Conservation (phyloP, 441 rosid genomes). For the Euphorbia schlechtendalii region DNA sequence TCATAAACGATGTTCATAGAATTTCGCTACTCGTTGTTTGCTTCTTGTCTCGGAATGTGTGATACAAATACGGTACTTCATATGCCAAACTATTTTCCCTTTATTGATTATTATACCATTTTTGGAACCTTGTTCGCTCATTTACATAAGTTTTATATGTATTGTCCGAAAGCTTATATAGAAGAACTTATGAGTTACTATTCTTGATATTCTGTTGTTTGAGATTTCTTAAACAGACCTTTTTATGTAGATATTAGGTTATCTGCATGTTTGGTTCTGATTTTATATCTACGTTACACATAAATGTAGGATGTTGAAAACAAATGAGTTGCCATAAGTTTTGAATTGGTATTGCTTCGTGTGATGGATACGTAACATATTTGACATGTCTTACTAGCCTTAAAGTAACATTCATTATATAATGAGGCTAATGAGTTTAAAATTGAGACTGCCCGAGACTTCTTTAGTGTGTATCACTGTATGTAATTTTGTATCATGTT, state of each 20-base stretch:
- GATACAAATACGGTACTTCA: background rate
- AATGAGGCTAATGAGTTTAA: background rate
- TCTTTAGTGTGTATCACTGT: background rate
- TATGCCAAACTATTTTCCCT: background rate
- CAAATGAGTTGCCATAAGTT: background rate
- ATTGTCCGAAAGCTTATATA: background rate
- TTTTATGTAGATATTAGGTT: background rate
- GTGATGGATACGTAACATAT: background rate
- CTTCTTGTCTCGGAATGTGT: constrained; percentile 5
- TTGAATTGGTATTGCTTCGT: background rate
- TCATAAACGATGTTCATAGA: background rate
- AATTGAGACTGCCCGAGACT: background rate
- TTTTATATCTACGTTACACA: background rate
- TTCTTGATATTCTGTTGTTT: background rate
- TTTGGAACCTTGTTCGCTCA: background rate
- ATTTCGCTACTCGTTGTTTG: constrained; percentile 1
- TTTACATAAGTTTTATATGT: background rate
- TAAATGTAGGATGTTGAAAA: background rate
- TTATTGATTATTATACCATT: too few species aligned
- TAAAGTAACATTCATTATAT: background rate
- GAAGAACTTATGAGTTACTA: background rate
- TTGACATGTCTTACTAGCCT: background rate
- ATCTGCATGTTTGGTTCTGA: background rate
- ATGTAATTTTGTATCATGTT: background rate
- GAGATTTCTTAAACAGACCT: background rate